Base-by-base conservation (phyloP, 2,329 filamentous ascomycete species). In the Diaporthe sp. region DNA sequence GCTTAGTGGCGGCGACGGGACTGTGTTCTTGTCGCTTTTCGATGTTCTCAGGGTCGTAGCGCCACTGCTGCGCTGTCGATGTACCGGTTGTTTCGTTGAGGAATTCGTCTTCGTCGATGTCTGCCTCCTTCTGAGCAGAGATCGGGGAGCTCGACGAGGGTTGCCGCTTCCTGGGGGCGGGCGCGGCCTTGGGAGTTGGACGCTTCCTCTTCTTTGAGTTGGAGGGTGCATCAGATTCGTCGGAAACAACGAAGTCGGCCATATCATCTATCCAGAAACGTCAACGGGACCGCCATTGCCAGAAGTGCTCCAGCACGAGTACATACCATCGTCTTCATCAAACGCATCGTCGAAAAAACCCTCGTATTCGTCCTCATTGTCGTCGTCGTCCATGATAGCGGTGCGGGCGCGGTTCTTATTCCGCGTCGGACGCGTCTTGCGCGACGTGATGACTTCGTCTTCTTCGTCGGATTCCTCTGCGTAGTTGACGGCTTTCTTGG, bases 21-120 rank as follows among this genome's bases (percentile, higher is more conserved):
- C 78, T 61, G 9, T 79, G 58, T 2, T 78, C 72, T 53, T 78
- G 81, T 39, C 80, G 78, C 2, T 84, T 81, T 72, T 83, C 79
- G 56, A 85, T 79, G 13, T 84, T 87, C 12, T 88, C 79, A 0
- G 90, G 89, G 44, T 92, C 86, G 59, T 90, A 91, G 32, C 89
- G 93, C 96, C 96, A 98, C 81, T 97, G 92, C 77, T 92, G 89
- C 7, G 95, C 93, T 0, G 95, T 95, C 0, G 95, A 95, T 1
- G 89, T 87, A 39, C 92, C 85, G 7, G 91, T 86, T 2, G 89
- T 77, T 8, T 90, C 88, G 25, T 90, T 87, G 77, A 90, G 87
- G 42, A 89, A 83, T 4, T 89, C 83, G 50, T 92, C 89, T 9
- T 89, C 87, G 19, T 89, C 86, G 17, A 87, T 85, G 8, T 87